Evolutionary conservation across 768 basidiomycete genomes (phyloP), one percentile per base, ranked within the genome.

Genomic region (Mycena polygramma): DNA sequence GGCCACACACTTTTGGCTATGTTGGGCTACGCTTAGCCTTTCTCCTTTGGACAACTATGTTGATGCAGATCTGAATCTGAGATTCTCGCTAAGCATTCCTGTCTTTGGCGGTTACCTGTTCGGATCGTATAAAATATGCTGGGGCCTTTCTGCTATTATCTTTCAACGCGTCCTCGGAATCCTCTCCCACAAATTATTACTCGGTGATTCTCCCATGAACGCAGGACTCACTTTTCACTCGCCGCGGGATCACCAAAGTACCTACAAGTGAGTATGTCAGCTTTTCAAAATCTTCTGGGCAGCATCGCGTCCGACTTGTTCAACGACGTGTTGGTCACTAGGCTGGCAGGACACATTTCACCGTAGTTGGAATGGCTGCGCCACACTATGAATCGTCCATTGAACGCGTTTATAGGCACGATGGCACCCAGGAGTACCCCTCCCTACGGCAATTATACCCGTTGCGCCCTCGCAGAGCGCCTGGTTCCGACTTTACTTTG

Each of bases 41-140:
- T 46, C 57, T 53, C 41, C 57, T 59, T 55, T 37, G 63, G 48
- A 22, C 30, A 17, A 52, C 46, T 35, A 30, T 70, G 26, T 49
- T 69, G 45, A 63, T 63, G 60, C 39, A 69, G 64, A 73, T 69
- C 64, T 41, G 35, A 53, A 73, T 73, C 72, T 51, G 53, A 65
- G 72, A 72, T 68, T 68, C 63, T 66, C 69, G 69, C 69, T 70
- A 66, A 66, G 53, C 30, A 63, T 41, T 46, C 24, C 58, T 62
- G 20, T 59, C 53, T 67, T 63, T 60, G 61, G 58, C 63, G 60
- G 63, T 67, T 63, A 59, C 62, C 60, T 30, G 55, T 62, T 64
- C 63, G 61, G 66, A 62, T 30, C 46, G 57, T 66, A 65, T 69
- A 66, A 72, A 72, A 55, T 61, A 45, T 62, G 52, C 57, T 62